Base-by-base conservation (phyloP, 352 stramenopile species). In the Thalassiosira allenii region DNA sequence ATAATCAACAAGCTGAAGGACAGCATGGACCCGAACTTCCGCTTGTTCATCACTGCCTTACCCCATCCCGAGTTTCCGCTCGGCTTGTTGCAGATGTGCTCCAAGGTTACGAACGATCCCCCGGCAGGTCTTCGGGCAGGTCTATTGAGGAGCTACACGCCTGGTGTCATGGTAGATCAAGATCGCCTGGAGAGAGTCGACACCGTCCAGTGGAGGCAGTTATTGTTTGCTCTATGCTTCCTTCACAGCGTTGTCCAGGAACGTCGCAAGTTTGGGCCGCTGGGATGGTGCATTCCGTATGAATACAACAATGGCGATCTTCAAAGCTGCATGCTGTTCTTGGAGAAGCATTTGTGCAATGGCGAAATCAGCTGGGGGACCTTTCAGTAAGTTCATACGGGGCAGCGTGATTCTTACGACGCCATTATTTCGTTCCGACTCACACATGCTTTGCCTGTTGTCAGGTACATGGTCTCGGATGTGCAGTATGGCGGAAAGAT, bases 401-500 rank as follows among this genome's bases (percentile, higher is more conserved):
- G n/a, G n/a, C n/a, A n/a, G n/a, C n/a, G n/a, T n/a, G n/a, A n/a
- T n/a, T n/a, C n/a, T n/a, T n/a, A n/a, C n/a, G n/a, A n/a, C n/a
- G n/a, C n/a, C n/a, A n/a, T n/a, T n/a, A n/a, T n/a, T n/a, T n/a
- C n/a, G n/a, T n/a, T 22, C 23, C 11, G 44, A 20, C n/a, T 9
- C 47, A 27, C 22, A 33, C 27, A 6, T 0, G 0, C 54, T 32
- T 49, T 43, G 43, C 25, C 52, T 44, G 4, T 47, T 47, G 23
- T 67, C 23, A 79, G 69, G 43, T 99, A 99, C 88, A 99, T 99
- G 96, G 97, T 99, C 27, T 95, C 96, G 6, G 97, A 99, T 84
- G 97, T 98, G 11, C 96, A 99, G 79, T 99, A 99, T 87, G 97
- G 97, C 44, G 97, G 97, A 76, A 99, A 99, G 83, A 99, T 99